A percentile compares a stretch with the other conserved stretches of the same genome.
phyloP scores from a whole-genome alignment of 1,139 yeast genomes.

The Candida frijolesensis region DNA sequence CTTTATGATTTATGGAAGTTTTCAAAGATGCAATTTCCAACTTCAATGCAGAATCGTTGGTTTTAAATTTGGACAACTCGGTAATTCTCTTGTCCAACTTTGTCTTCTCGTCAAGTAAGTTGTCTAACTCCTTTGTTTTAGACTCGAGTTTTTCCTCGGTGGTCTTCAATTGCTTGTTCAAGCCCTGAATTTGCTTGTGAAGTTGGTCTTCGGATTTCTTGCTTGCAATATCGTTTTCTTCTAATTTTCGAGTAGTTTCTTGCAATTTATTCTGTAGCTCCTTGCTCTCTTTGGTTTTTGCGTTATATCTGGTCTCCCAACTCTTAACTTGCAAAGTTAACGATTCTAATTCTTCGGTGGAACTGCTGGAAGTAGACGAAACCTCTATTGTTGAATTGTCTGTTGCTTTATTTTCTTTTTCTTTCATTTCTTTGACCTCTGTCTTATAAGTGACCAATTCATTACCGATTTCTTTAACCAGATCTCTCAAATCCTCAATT shows the following conservation, averaged over 20 bases:
- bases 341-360: constrained; percentile 1
- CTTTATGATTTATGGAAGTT: constrained; percentile 47
- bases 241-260: constrained; percentile 9
- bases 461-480: constrained; percentile 72
- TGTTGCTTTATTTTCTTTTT: constrained; percentile 13
- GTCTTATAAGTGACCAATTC: constrained; percentile 66
- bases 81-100: constrained; percentile 29
- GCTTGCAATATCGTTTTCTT: constrained; percentile 10
- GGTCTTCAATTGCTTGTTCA: constrained; percentile 13
- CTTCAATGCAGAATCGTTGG: constrained; percentile 43
- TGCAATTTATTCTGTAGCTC: constrained; percentile 10
- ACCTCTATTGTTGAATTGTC: neutral
- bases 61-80: constrained; percentile 36
- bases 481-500: constrained; percentile 63
- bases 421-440: constrained; percentile 28
- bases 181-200: constrained; percentile 13
- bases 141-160: constrained; percentile 14
- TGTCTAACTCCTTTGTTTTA: constrained; percentile 24
- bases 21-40: constrained; percentile 44
- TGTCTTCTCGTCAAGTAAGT: constrained; percentile 27
- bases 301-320: constrained; percentile 10
- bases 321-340: constrained; percentile 5
- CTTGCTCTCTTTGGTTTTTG: constrained; percentile 9
- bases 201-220: constrained; percentile 12
- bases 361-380: neutral